Base-by-base conservation (phyloP, 1,284 basidiomycete species). In the Trichosporon sp. region DNA sequence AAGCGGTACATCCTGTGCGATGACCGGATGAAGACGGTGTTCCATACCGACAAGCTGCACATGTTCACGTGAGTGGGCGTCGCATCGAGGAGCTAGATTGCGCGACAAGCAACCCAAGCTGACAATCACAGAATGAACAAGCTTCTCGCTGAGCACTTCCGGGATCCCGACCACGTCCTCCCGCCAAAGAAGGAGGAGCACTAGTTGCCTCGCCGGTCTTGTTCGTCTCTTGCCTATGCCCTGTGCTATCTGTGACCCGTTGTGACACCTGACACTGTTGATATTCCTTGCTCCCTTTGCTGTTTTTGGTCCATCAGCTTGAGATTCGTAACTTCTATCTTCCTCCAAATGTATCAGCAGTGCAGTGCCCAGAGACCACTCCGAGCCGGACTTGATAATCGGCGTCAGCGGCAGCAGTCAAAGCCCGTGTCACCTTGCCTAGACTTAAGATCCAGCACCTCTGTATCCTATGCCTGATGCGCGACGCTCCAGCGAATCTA, bases 1-100 rank as follows among this genome's bases (percentile, higher is more conserved):
- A 80, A 78, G 73, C 76, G 83, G 11, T 81, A 76, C 69, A 83
- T 84, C 61, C 63, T 81, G 21, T 84, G 83, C 69, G 83, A 84
- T 60, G 80, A 77, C 10, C 72, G 72, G 60, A 72, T 84, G 66
- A 71, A 75, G 27, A 66, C 67, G 25, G 78, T 84, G 37, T 84
- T 84, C 70, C 76, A 82, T 60, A 79, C 79, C 46, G 75, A 80
- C 56, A 71, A 74, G 25, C 74, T 84, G 54, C 82, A 83, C 69
- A 81, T 81, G 79, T 79, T 81, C 65, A 79, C 76, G 78, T 78
- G 67, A 70, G 76, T 75, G 9, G n/a, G n/a, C n/a, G n/a, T n/a
- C n/a, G n/a, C n/a, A n/a, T n/a, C n/a, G n/a, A n/a, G n/a, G n/a
- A n/a, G n/a, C n/a, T n/a, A n/a, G n/a, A n/a, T n/a, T n/a, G n/a